phyloP scores from a whole-genome alignment of 805 yeast genomes.

The Ogataea angusta region DNA sequence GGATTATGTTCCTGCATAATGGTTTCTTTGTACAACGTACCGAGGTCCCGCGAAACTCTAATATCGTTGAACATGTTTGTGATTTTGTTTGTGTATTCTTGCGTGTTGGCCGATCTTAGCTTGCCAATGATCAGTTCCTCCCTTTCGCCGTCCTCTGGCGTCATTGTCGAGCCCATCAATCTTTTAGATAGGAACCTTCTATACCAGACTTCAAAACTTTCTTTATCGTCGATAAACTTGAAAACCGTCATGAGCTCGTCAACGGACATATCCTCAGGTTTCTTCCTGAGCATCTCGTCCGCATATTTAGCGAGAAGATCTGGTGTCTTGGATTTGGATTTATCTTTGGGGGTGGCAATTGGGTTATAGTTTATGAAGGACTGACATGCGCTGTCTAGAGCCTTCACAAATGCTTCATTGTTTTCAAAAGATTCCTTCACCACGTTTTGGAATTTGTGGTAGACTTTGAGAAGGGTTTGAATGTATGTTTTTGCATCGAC shows the following conservation, averaged over 20 bases:
- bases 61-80: conserved; percentile 96
- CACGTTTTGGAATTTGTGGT: conserved; percentile 61
- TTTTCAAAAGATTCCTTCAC: conserved; percentile 66
- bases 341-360: conserved; percentile 67
- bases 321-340: conserved; percentile 75
- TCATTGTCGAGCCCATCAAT: conserved; percentile 67
- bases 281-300: conserved; percentile 76
- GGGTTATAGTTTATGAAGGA: conserved; percentile 77
- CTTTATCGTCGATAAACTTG: conserved; percentile 87
- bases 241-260: conserved; percentile 86
- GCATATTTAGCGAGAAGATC: conserved; percentile 87
- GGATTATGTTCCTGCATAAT: conserved; percentile 15
- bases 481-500: conserved; percentile 79
- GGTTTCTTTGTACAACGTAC: conserved; percentile 33
- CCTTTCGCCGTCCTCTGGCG: conserved; percentile 78
- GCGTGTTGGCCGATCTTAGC: conserved; percentile 83
- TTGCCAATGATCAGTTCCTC: conserved; percentile 84
- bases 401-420: conserved; percentile 76
- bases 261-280: conserved; percentile 67
- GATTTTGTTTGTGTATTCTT: conserved; percentile 90
- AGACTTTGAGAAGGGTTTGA: conserved; percentile 68
- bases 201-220: conserved; percentile 90
- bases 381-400: conserved; percentile 86
- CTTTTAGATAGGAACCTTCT: conserved; percentile 86
- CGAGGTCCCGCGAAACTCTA: conserved; percentile 76